These are phyloP conservation scores for Boechera retrofracta DNA, from an alignment of 345 rosid species.

Conservation along the genomic window DNA sequence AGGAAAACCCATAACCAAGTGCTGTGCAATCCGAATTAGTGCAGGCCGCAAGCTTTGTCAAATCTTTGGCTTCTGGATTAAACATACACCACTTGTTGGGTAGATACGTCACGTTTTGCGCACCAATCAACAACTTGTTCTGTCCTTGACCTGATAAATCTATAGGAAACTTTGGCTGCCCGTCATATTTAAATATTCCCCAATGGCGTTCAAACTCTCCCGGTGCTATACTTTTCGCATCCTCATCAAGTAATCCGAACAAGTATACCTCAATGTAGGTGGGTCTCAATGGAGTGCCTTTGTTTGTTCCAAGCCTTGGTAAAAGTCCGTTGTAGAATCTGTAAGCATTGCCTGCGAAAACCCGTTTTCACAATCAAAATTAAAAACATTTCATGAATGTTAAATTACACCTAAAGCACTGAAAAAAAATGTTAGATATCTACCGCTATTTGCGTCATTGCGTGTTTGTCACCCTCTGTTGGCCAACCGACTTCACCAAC, in stretches of 20 bases:
- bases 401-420: neutral
- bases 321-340: constrained; percentile 81
- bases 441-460: constrained; percentile 48
- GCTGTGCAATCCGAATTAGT: constrained; percentile 60
- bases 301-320: constrained; percentile 63
- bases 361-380: neutral
- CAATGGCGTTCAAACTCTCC: constrained; percentile 91
- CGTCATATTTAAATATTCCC: constrained; percentile 78
- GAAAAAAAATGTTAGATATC: neutral
- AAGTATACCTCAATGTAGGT: constrained; percentile 71
- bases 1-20: constrained; percentile 66
- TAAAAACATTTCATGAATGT: neutral
- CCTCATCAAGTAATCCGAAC: constrained; percentile 61
- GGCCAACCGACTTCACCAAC: constrained; percentile 46
- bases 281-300: constrained; percentile 73
- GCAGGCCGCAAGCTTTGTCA: constrained; percentile 75
- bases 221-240: constrained; percentile 49
- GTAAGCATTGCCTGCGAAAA: constrained; percentile 50
- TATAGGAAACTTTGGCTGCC: constrained; percentile 75
- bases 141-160: constrained; percentile 76
- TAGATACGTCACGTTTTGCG: constrained; percentile 64
- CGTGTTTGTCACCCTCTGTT: constrained; percentile 56
- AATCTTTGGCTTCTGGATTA: constrained; percentile 64
- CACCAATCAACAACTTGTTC: constrained; percentile 60
- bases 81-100: constrained; percentile 72